Base-by-base conservation (phyloP, 148 eudicot species). In the Pharnaceum exiguum region DNA sequence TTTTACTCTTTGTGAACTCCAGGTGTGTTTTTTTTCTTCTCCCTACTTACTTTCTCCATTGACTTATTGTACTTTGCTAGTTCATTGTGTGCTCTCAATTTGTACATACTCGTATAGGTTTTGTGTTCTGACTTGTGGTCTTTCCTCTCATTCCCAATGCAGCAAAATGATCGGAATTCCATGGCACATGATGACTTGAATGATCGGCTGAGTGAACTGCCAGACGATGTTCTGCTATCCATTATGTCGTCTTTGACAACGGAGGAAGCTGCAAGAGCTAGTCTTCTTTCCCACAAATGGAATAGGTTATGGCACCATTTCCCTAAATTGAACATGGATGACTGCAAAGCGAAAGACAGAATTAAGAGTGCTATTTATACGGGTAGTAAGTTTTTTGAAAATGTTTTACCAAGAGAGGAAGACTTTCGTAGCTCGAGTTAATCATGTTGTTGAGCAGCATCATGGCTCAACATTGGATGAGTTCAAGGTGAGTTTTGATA, bases 211-310 rank as follows among this genome's bases (percentile, higher is more conserved):
- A 59, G 42, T 46, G 11, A 46, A 13, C 17, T 59, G 21, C 63
- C 63, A 1, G 21, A 59, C 1, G 63, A 59, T 19, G 32, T 59
- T 29, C 10, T 32, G 22, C 22, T 46, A 37, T 31, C 23, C 19
- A 59, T 59, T 11, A 17, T 45, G 24, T 45, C 30, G 12, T 2
- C 0, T 13, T 45, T 46, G 7, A 12, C 52, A n/a, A 21, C 22
- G 63, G 46, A 46, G 9, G 63, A 59, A 45, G 27, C 33, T 45
- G 29, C 28, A 18, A 32, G 30, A 59, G 18, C 46, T 32, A 13
- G 63, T 59, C 53, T 21, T 46, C 40, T 59, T 45, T 59, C 63
- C 29, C 63, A 25, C 0, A 49, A 19, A 45, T 59, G 52, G 36
- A 16, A 31, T 18, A 29, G 6, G 13, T 16, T 46, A 22, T 59